These are phyloP conservation scores for Colletotrichum lentis DNA, from an alignment of 2,329 filamentous ascomycete species.

Conservation along the genomic window DNA sequence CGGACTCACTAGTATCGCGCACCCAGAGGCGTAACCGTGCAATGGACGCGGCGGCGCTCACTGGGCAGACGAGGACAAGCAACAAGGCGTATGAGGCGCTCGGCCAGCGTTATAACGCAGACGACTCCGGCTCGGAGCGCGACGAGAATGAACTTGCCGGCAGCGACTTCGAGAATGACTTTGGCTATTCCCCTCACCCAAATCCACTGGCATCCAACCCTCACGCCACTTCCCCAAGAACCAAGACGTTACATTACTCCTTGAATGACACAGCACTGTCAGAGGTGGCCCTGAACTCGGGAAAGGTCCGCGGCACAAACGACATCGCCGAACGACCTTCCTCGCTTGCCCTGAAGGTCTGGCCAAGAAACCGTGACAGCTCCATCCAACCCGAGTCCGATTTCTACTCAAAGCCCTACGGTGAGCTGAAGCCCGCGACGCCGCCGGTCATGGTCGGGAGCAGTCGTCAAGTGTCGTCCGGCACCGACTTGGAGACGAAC, in stretches of 20 bases:
- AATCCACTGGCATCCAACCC: conserved; percentile 66
- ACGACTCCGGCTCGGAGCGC: conserved; percentile 52
- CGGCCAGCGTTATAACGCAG: conserved; percentile 54
- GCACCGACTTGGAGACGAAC: conserved; percentile 60
- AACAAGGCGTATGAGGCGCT: conserved; percentile 56
- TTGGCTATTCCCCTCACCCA: conserved; percentile 48
- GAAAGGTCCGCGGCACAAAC: conserved; percentile 53
- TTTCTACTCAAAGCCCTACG: conserved; percentile 67
- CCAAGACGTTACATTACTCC: conserved; percentile 46
- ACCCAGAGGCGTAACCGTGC: conserved; percentile 62
- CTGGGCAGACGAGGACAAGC: conserved; percentile 45
- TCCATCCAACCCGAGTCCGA: conserved; percentile 59
- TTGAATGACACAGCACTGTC: conserved; percentile 49
- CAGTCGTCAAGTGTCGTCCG: conserved; percentile 65
- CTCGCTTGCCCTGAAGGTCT: conserved; percentile 32
- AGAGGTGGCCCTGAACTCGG: conserved; percentile 57
- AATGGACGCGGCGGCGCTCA: conserved; percentile 49
- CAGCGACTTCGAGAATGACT: conserved; percentile 42
- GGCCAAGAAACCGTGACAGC: conserved; percentile 50
- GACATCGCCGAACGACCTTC: conserved; percentile 53
- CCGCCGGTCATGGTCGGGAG: conserved; percentile 62
- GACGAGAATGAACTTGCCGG: conserved; percentile 46
- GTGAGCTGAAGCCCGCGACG: conserved; percentile 62
- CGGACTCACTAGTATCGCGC: conserved; percentile 62
- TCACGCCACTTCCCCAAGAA: conserved; percentile 37